phyloP scores from a whole-genome alignment of 306 rosid species.

The Acacia acuminata region DNA sequence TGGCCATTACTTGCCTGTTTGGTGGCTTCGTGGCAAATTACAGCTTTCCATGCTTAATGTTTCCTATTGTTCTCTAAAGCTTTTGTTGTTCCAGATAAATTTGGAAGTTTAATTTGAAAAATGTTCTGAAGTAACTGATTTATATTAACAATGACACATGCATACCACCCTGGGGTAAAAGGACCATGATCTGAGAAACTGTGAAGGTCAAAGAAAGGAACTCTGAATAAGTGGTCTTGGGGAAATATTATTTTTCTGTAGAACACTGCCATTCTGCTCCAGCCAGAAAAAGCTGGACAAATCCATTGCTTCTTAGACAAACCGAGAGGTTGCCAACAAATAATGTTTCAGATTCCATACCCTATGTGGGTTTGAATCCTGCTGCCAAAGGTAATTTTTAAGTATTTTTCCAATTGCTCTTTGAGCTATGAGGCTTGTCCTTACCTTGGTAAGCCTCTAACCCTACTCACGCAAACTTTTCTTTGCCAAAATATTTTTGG shows the following conservation, averaged over 20 bases:
- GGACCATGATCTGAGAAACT: constrained; percentile 2
- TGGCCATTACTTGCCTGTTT: constrained; percentile 88
- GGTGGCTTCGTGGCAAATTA: constrained; percentile 99
- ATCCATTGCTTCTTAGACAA: background rate
- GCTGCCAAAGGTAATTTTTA: background rate
- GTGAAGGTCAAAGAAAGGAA: background rate
- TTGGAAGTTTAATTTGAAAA: background rate
- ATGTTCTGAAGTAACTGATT: background rate
- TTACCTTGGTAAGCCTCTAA: no score
- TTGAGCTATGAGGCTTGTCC: no score
- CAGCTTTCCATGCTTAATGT: constrained; percentile 59
- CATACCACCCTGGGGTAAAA: background rate
- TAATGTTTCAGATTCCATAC: background rate
- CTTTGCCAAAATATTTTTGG: no score
- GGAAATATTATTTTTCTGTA: background rate
- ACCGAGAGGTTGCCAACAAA: background rate
- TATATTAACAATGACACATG: background rate
- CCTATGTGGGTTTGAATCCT: background rate
- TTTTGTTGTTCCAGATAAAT: background rate
- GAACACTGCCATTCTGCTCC: background rate
- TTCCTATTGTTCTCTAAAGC: background rate
- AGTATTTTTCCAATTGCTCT: background rate
- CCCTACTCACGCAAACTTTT: no score
- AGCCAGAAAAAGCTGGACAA: background rate
- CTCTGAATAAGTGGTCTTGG: background rate